Evolutionary conservation across 306 rosid genomes (phyloP), one percentile per base, ranked within the genome.

Genomic region (Myrica gale): DNA sequence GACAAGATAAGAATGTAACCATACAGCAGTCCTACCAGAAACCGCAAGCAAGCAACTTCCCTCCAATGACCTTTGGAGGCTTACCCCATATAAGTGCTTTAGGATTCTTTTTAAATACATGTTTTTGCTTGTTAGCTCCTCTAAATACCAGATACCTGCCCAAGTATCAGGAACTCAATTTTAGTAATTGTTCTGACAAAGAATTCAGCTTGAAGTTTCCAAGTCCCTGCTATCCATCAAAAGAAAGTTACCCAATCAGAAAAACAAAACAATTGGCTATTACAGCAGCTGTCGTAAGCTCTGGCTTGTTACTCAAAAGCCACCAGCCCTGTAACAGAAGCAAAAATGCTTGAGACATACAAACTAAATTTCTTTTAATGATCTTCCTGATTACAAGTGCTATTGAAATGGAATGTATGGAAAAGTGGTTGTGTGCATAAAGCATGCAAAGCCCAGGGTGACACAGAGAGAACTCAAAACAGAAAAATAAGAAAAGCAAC

Each of bases 101-200:
- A 19, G 95, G 89, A 79, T 92, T 87, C 90, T 90, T 96, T 73
- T 92, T 96, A 80, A 96, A 96, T 44, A 80, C 81, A 48, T 96
- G 99, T 66, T 96, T 96, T 81, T 96, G 97, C 88, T 96, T 96
- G 92, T 96, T 96, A 47, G 99, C 96, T 84, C 99, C 99, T 80
- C 97, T 86, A 82, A 96, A 96, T 80, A 90, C 97, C 72, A 86
- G 70, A 84, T 96, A 96, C 81, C 98, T 95, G 89, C 72, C 39
- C 68, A 66, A 76, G 75, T 68, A 62, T 9, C 51, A 37, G 58
- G 15, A 63, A 17, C 67, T n/a, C 50, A 67, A 9, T 3, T 6
- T 68, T 12, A 46, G 53, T 1, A 21, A 56, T 62, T 50, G 70
- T 50, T 52, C n/a, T 2, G 45, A 42, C 71, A 72, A 47, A 42